Evolutionary conservation across 768 basidiomycete genomes (phyloP).

Genomic region (Cystoderma amianthinum): DNA sequence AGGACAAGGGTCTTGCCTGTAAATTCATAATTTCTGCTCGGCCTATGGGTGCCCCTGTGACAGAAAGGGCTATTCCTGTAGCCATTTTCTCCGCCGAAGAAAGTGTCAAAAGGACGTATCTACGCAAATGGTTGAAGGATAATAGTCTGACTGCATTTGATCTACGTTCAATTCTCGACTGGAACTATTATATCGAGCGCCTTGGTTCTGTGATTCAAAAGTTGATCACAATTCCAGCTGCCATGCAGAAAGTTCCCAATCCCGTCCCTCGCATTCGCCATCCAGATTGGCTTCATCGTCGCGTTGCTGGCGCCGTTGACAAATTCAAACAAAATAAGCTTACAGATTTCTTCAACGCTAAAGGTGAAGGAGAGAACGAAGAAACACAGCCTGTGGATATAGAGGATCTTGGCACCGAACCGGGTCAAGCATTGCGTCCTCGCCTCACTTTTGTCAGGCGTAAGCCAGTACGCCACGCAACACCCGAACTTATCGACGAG

Average conservation of each 20-base stretch:
- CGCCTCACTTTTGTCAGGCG: conserved; percentile 51
- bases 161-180: conserved; percentile 90
- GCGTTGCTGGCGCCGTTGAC: conserved; percentile 85
- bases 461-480: conserved; percentile 35
- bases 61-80: conserved; percentile 92
- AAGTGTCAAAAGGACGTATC: conserved; percentile 79
- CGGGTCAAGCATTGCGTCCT: conserved; percentile 7
- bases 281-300: conserved; percentile 93
- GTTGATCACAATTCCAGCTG: conserved; percentile 97
- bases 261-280: conserved; percentile 94
- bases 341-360: conserved; percentile 81
- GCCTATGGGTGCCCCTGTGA: conserved; percentile 90
- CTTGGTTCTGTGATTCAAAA: conserved; percentile 98
- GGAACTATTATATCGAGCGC: conserved; percentile 98
- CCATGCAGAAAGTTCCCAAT: conserved; percentile 95
- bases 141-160: conserved; percentile 84
- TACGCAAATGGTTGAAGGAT: conserved; percentile 97
- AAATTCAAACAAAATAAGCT: conserved; percentile 98
- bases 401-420: conserved; percentile 55
- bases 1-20: conserved; percentile 98
- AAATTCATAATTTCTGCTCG: conserved; percentile 98
- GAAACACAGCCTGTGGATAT: conserved; percentile 42
- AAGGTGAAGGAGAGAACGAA: conserved; percentile 16
- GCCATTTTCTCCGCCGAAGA: conserved; percentile 98
- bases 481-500: conserved; percentile 32